These are phyloP conservation scores for Penicillium coprophilum DNA, from an alignment of 495 filamentous ascomycete species.

Conservation along the genomic window DNA sequence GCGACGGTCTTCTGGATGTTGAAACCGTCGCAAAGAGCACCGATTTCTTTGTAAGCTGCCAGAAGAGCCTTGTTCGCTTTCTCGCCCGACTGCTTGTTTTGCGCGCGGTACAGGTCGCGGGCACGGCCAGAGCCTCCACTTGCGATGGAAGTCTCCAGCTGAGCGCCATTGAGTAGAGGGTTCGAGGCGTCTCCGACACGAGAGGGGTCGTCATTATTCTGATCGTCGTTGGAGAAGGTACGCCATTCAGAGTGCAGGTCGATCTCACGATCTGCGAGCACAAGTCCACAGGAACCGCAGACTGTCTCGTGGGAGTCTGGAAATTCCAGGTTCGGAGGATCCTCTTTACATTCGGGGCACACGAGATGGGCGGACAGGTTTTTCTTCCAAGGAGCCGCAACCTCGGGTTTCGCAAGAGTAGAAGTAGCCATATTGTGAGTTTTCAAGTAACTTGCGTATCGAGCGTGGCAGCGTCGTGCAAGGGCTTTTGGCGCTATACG, in stretches of 20 bases:
- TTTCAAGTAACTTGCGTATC: constrained; percentile 22
- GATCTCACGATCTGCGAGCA: constrained; percentile 85
- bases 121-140: constrained; percentile 69
- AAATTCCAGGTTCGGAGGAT: constrained; percentile 92
- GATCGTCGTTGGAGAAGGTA: constrained; percentile 96
- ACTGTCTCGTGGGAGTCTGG: constrained; percentile 90
- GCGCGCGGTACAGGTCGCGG: constrained; percentile 80
- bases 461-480: constrained; percentile 35
- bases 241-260: constrained; percentile 98
- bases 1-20: constrained; percentile 75
- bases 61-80: constrained; percentile 79
- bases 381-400: constrained; percentile 55
- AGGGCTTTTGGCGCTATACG: constrained; percentile 41
- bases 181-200: constrained; percentile 95
- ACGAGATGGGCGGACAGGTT: constrained; percentile 82
- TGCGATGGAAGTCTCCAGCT: constrained; percentile 88
- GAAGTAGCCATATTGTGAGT: constrained; percentile 44
- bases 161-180: constrained; percentile 82
- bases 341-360: constrained; percentile 87
- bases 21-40: constrained; percentile 80
- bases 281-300: constrained; percentile 88
- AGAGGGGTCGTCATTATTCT: constrained; percentile 91
- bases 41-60: constrained; percentile 86
- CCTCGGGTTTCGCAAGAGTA: constrained; percentile 24
- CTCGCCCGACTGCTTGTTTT: constrained; percentile 81